Percentiles rank a stretch among this genome's conserved stretches.
Evolutionary conservation across 345 rosid species (phyloP).

Genomic region (Limnanthes douglasii): DNA sequence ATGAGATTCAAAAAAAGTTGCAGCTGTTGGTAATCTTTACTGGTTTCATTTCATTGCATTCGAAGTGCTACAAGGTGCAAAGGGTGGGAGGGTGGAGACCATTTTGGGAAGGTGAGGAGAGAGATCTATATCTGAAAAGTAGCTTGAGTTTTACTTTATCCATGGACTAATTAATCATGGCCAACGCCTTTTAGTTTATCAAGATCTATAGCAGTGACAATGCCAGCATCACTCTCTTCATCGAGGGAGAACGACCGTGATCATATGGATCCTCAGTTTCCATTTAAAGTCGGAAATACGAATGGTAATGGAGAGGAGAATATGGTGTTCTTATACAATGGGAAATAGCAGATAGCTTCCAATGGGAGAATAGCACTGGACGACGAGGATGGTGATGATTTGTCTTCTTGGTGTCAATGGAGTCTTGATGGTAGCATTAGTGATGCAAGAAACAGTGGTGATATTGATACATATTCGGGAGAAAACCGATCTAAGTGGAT

Average conservation of each 20-base stretch:
- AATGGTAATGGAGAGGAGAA: conserved; percentile 29
- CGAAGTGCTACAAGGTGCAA: no score
- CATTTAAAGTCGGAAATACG: conserved; percentile 13
- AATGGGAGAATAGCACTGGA: conserved; percentile 28
- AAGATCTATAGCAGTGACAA: conserved; percentile 29
- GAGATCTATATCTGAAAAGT: conserved; percentile 91
- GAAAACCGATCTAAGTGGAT: conserved; percentile 28
- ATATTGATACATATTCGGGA: conserved; percentile 31
- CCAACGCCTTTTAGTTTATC: conserved; percentile 56
- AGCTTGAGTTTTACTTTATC: conserved; percentile 74
- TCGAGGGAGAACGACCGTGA: conserved; percentile 10
- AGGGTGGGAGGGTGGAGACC: no score
- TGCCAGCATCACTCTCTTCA: conserved; percentile 11
- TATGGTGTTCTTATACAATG: conserved; percentile 57
- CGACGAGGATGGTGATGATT: conserved; percentile 20
- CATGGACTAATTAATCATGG: conserved; percentile 79
- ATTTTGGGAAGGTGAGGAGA: no score
- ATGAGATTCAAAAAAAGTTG: no score
- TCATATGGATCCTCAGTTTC: conserved; percentile 19
- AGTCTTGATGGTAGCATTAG: conserved; percentile 34
- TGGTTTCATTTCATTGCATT: no score
- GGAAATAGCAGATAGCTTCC: conserved; percentile 59
- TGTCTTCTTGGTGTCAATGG: conserved; percentile 35
- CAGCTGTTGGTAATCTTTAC: no score
- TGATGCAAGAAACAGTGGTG: conserved; percentile 52